These are phyloP conservation scores for Zymoseptoria crescenta DNA, from an alignment of 2,329 filamentous ascomycete genomes.

Conservation along the genomic window DNA sequence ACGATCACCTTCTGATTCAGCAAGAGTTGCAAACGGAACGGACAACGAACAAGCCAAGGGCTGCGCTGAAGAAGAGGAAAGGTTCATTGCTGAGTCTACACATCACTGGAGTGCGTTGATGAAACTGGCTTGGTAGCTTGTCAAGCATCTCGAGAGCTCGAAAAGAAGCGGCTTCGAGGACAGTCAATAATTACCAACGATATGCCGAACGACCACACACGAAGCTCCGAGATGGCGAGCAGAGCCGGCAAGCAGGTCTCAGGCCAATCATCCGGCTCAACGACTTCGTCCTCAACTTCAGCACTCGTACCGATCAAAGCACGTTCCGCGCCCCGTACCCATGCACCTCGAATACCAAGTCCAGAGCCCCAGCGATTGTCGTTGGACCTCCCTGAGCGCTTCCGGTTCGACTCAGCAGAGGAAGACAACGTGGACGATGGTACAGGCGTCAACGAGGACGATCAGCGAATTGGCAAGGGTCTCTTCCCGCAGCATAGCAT, in stretches of 20 bases:
- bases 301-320: background rate
- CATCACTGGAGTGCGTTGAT: background rate
- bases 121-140: background rate
- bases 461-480: slow-evolving; percentile 19
- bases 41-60: background rate
- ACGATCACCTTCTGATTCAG: background rate
- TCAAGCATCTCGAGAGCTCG: background rate
- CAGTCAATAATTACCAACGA: background rate
- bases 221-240: background rate
- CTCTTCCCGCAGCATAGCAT: slow-evolving; percentile 86
- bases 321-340: background rate
- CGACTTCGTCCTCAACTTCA: background rate
- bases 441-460: slow-evolving; percentile 14
- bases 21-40: background rate
- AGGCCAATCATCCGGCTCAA: background rate
- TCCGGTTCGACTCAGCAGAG: slow-evolving; percentile 12
- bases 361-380: background rate
- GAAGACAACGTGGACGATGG: slow-evolving; percentile 16
- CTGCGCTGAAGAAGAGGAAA: background rate
- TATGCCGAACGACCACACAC: background rate
- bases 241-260: background rate
- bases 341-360: background rate
- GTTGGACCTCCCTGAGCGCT: slow-evolving; percentile 15
- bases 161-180: background rate
- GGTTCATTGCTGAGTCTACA: background rate